Evolutionary conservation across 331 rosid species (phyloP), one percentile per base, ranked within the genome.

Genomic region (Malus hybrid): DNA sequence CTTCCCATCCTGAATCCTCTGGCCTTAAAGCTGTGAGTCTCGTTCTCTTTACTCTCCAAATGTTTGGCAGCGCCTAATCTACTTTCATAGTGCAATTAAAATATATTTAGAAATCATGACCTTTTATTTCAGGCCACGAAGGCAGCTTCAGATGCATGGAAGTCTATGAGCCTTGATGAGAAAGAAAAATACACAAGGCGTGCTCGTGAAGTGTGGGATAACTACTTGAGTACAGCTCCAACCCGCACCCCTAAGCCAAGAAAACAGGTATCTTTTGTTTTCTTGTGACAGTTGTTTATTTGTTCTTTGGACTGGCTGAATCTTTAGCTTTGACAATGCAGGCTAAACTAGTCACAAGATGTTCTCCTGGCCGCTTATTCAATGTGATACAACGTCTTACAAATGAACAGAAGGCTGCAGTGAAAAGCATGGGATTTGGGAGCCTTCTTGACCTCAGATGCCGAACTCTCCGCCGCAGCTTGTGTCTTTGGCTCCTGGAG

Each of bases 1-100:
- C 86, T 61, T 82, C 86, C 63, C 86, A 83, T 79, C 86, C 86
- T 52, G 86, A 83, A 61, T 83, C 86, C 48, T 75, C 83, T 66
- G 86, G 86, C 69, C 86, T 83, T 18, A 79, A 83, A 83, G 76
- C 78, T 75, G 86, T 83, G 78, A 83, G 83, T 67, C 75, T 46
- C 16, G 13, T 71, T 68, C 63, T 65, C n/a, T 61, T 52, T 13
- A 52, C 63, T 77, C 11, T 28, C 10, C 34, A 77, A 82, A 34
- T 73, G 61, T 75, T 64, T 64, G 26, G 15, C 66, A 39, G 65
- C 56, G 32, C 6, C 6, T 48, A 11, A 20, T 44, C 24, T 19
- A 28, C 36, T 73, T 68, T 10, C 16, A 52, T 68, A 64, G 19
- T 50, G 55, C 7, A 34, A 32, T 42, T 28, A 12, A 32, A 30